These are phyloP conservation scores for Camellia oleifera DNA, from an alignment of 179 eudicot genomes.

Conservation along the genomic window DNA sequence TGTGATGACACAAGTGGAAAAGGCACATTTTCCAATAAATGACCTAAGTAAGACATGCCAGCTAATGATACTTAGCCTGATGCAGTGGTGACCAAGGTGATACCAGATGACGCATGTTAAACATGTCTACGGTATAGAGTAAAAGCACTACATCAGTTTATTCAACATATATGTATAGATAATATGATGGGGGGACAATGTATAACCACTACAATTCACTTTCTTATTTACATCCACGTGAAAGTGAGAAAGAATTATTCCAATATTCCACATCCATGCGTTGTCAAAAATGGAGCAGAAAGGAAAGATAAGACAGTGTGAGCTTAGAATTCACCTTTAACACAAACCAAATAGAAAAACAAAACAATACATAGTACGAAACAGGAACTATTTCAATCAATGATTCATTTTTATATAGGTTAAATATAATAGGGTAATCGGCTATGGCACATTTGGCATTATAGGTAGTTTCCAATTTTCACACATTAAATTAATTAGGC, in stretches of 20 bases:
- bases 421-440: neutral
- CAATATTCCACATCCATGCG: neutral
- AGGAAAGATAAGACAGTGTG: neutral
- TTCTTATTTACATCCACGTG: too few relatives aligned
- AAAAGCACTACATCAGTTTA: neutral
- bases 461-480: neutral
- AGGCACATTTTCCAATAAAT: neutral
- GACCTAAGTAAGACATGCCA: neutral
- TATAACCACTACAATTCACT: too few relatives aligned
- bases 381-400: neutral
- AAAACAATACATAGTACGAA: neutral
- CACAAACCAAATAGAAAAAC: neutral
- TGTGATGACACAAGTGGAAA: neutral
- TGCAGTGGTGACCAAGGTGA: neutral
- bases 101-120: neutral
- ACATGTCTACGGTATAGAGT: neutral
- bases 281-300: neutral
- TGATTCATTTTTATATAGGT: neutral
- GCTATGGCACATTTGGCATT: neutral
- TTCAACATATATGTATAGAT: neutral
- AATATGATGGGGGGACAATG: too few relatives aligned
- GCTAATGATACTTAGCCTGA: neutral
- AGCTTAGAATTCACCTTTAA: neutral
- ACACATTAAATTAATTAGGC: neutral
- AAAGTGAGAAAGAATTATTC: too few relatives aligned